Percentiles rank a stretch among this genome's conserved stretches.
phyloP scores from a whole-genome alignment of 139 green algal species.

The Protoeuglena noctilucae region DNA sequence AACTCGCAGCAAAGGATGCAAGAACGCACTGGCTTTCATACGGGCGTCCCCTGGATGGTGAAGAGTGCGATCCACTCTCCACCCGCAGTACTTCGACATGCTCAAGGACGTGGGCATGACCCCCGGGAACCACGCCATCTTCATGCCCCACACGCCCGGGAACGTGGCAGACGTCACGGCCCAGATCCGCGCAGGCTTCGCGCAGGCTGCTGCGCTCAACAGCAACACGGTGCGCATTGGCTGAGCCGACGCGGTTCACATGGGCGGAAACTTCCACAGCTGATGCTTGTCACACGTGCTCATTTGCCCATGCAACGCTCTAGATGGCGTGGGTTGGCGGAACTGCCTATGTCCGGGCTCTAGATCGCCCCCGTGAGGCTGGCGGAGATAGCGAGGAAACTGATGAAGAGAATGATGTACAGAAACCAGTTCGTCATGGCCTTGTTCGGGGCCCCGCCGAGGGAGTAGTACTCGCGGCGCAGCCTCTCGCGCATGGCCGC shows the following conservation, averaged over 20 bases:
- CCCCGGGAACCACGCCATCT: conserved; percentile 39
- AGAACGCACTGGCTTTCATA: too few relatives aligned
- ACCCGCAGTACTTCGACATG: conserved; percentile 33
- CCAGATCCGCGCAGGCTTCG: conserved; percentile 38
- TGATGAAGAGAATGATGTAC: background rate
- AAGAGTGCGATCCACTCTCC: too few relatives aligned
- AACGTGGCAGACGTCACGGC: conserved; percentile 37
- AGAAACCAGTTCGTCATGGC: background rate
- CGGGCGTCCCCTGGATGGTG: too few relatives aligned
- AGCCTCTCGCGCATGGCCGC: background rate
- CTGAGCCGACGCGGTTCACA: too few relatives aligned
- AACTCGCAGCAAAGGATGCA: too few relatives aligned
- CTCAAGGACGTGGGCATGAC: conserved; percentile 48
- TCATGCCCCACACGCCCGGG: conserved; percentile 52
- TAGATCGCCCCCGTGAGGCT: background rate
- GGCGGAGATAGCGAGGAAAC: background rate
- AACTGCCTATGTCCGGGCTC: too few relatives aligned
- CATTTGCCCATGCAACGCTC: too few relatives aligned
- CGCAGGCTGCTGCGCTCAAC: conserved; percentile 19
- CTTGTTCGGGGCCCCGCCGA: background rate
- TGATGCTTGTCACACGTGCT: too few relatives aligned
- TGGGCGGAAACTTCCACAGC: too few relatives aligned
- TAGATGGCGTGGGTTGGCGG: too few relatives aligned
- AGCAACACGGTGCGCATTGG: too few relatives aligned
- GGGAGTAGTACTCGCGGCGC: background rate